Evolutionary conservation across 2,329 filamentous ascomycete genomes (phyloP).

Genomic region (Pseudogymnoascus sp.): DNA sequence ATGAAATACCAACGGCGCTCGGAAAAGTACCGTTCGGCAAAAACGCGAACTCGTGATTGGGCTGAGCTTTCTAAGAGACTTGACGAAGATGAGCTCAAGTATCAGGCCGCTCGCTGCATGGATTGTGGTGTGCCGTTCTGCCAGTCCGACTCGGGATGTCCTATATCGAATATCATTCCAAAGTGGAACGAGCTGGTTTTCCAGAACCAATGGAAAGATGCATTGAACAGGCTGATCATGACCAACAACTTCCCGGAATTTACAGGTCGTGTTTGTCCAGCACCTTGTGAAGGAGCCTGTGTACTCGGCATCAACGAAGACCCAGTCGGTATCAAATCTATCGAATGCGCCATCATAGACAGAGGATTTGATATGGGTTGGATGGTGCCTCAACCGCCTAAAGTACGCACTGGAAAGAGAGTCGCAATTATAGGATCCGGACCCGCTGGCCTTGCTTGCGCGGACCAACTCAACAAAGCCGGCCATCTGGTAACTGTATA

Average conservation of each 20-base stretch:
- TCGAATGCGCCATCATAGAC: constrained; percentile 96
- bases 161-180: constrained; percentile 94
- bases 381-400: constrained; percentile 79
- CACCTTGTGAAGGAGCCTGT: constrained; percentile 92
- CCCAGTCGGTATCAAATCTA: constrained; percentile 95
- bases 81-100: constrained; percentile 91
- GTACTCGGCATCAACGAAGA: constrained; percentile 96
- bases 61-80: constrained; percentile 80
- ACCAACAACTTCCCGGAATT: constrained; percentile 99
- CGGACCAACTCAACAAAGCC: constrained; percentile 89
- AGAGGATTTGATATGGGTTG: constrained; percentile 96
- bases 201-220: constrained; percentile 77
- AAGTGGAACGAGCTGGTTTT: constrained; percentile 88
- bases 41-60: constrained; percentile 86
- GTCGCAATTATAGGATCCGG: constrained; percentile 87
- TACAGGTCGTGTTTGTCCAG: constrained; percentile 92
- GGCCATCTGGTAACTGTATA: constrained; percentile 86
- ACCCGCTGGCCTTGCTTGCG: constrained; percentile 79
- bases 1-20: constrained; percentile 92
- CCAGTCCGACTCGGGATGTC: constrained; percentile 90
- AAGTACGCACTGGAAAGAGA: constrained; percentile 77
- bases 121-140: constrained; percentile 98
- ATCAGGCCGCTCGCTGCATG: constrained; percentile 95
- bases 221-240: constrained; percentile 83
- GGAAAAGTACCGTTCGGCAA: constrained; percentile 84